Percentiles rank a stretch among this genome's conserved stretches.
These are phyloP conservation scores for Rubia yunnanensis DNA, from an alignment of 257 asterid genomes.

Conservation along the genomic window DNA sequence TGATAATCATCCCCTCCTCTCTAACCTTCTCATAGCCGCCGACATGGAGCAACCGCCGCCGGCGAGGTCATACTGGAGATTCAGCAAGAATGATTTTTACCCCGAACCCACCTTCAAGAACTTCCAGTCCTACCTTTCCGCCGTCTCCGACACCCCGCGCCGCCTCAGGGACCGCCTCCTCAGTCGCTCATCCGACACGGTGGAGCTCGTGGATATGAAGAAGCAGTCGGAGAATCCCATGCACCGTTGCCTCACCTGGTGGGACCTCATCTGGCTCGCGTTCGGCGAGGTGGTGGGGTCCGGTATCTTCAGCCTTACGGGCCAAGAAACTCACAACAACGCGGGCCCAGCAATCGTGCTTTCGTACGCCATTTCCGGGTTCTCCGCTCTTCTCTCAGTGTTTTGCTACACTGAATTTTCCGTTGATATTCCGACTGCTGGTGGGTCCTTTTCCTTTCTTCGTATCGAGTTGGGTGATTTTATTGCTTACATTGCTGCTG, in stretches of 20 bases:
- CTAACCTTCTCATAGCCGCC: not conserved
- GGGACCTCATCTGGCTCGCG: conserved; percentile 90
- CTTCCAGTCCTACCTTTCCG: conserved; percentile 46
- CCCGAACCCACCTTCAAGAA: conserved; percentile 81
- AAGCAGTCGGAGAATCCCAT: conserved; percentile 66
- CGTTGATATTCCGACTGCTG: conserved; percentile 87
- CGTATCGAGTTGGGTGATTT: conserved; percentile 92
- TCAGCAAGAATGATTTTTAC: conserved; percentile 70
- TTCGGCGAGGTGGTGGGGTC: conserved; percentile 95
- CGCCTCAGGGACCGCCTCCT: conserved; percentile 75
- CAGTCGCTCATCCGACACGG: conserved; percentile 54
- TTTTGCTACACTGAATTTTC: conserved; percentile 89
- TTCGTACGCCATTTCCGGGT: conserved; percentile 71
- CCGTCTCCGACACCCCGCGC: conserved; percentile 51
- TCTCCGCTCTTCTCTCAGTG: conserved; percentile 78
- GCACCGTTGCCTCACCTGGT: conserved; percentile 83
- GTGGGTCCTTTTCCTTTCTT: conserved; percentile 84
- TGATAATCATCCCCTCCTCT: too few species aligned
- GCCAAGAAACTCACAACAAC: conserved; percentile 53
- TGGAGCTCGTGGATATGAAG: conserved; percentile 47
- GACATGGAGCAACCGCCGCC: conserved; percentile 4
- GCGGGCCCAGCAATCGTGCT: conserved; percentile 91
- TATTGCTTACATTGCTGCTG: conserved; percentile 83
- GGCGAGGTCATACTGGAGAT: conserved; percentile 61
- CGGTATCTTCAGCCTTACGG: conserved; percentile 84